Evolutionary conservation across 2,329 filamentous ascomycete species (phyloP), one percentile per base, ranked within the genome.

Genomic region (Monosporascus sp.): DNA sequence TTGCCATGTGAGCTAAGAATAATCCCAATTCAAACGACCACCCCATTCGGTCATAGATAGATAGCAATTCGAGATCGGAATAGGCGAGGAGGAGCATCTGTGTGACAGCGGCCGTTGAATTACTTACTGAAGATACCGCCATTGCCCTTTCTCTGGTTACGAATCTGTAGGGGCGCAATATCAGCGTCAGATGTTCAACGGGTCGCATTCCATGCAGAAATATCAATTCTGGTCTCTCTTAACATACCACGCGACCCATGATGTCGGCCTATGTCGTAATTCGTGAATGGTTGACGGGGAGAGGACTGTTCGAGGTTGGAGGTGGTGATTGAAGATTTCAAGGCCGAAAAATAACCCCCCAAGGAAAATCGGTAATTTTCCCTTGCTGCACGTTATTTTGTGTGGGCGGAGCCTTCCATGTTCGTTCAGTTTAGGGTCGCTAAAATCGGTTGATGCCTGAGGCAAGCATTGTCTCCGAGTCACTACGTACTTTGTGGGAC

Each of bases 81-180:
- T 48, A 43, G 47, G 20, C 22, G 37, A 24, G 46, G 31, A 46
- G 20, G 37, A 38, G 44, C 28, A 9, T 11, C 9, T 31, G 9
- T 11, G 28, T 11, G 28, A 31, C 28, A 11, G 3, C 28, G 28
- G 28, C 28, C 2, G 28, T 31, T 7, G 50, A 53, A 40, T 37
- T 35, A 68, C 66, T 64, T 68, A 69, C 66, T 67, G 57, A 69
- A 69, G 63, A 69, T 69, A 63, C 65, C 61, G 57, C 67, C 66
- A 56, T 64, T 55, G 60, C 67, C 67, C 66, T 69, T 69, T 67
- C 67, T 67, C 80, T 85, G 81, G 75, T 85, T 85, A 76, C 81
- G 80, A 78, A 85, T 85, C 73, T 75, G 59, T 58, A 63, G 51
- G 51, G 55, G 48, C 43, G 49, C 50, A 37, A 54, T 49, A 55